Evolutionary conservation across 2,329 filamentous ascomycete species (phyloP), one percentile per base, ranked within the genome.

Genomic region (Cladosporium velox): DNA sequence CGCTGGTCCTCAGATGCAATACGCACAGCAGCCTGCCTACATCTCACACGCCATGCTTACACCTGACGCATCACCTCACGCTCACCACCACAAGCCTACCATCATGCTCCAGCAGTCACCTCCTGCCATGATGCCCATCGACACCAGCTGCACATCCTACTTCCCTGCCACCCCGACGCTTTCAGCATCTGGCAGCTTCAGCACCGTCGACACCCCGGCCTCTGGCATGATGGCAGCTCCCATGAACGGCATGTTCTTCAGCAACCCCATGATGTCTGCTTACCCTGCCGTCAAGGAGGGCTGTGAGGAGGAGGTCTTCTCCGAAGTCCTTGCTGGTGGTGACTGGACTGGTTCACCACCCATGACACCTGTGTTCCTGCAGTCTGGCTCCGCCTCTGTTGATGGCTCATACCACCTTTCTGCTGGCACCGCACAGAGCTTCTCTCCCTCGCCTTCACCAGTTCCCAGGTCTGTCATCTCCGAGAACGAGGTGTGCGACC

Each of bases 91-190:
- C 77, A 93, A 92, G 86, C 89, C 92, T 4, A 85, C 87, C 52
- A 91, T 95, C 76, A 77, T 89, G 65, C 80, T 88, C 70, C 85
- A 87, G 73, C 85, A 88, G 65, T 84, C 86, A 66, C 79, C 81
- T 21, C 80, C 81, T 71, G 49, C 69, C 55, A 79, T 77, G 73
- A 79, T 77, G 74, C 84, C 92, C 73, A 81, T 96, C 70, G 91
- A 96, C 78, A 92, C 91, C 18, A 90, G 93, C 72, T 86, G 91
- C 72, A 79, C 83, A 72, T 85, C 88, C 70, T 91, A 89, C 79
- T 92, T 91, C 75, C 93, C 93, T 38, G 89, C 92, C 8, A 97
- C 93, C 24, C 93, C 93, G 59, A 91, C 93, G 55, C 85, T 97
- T 73, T 97, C 93, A 28, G 89, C 91, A 2, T 90, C 92, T 34